phyloP scores from a whole-genome alignment of 176 grass and related monocot species.

The Phragmites australis region DNA sequence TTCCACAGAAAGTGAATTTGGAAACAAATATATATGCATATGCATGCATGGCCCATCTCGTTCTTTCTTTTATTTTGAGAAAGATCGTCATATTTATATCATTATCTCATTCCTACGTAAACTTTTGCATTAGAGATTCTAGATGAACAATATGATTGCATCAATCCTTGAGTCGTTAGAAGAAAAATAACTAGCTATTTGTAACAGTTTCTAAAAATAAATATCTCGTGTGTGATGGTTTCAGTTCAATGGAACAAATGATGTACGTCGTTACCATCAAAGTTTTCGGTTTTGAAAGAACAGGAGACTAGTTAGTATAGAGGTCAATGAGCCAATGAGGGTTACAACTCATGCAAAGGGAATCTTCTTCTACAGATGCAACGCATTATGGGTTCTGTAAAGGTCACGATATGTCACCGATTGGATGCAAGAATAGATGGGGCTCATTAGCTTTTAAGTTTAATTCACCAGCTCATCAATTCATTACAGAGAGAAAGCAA shows the following conservation, averaged over 20 bases:
- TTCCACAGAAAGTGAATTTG: neutral
- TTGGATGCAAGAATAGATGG: constrained; percentile 31
- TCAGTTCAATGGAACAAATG: neutral
- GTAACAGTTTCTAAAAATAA: neutral
- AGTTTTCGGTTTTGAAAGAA: constrained; percentile 22
- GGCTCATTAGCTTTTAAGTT: constrained; percentile 34
- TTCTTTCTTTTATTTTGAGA: neutral
- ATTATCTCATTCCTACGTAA: too few relatives aligned
- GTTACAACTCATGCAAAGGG: constrained; percentile 24
- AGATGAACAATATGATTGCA: too few relatives aligned
- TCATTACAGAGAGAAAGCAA: constrained; percentile 22
- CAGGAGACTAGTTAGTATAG: neutral
- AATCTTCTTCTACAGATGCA: constrained; percentile 29
- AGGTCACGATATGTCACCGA: constrained; percentile 36
- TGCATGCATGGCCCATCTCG: neutral
- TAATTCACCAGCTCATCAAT: constrained; percentile 21
- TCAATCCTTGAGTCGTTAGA: too few relatives aligned
- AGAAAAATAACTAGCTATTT: neutral
- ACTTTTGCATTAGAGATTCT: too few relatives aligned
- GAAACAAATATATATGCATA: neutral
- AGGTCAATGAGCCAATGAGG: constrained; percentile 9
- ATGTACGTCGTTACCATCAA: constrained; percentile 4
- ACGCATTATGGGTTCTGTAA: constrained; percentile 39
- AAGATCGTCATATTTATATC: neutral
- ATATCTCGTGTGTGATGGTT: neutral